Base-by-base conservation (phyloP, 345 rosid genomes). In the Psidium guajava region DNA sequence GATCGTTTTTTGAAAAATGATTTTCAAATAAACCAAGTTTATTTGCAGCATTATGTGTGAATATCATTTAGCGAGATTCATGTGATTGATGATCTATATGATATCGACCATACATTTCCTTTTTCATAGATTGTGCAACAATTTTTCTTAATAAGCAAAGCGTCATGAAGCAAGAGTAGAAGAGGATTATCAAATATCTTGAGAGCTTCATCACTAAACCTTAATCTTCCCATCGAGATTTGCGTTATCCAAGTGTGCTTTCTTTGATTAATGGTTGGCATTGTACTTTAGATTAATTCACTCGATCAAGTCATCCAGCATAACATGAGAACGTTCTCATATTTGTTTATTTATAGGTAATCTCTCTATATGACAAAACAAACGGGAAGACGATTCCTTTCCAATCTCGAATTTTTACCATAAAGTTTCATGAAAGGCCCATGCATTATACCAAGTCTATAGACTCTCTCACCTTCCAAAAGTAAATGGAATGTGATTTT, bases 401-500 rank as follows among this genome's bases (percentile, higher is more conserved):
- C 12, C 2, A 32, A 28, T 0, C 0, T 61, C 11, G 1, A 28
- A 61, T 15, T 1, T 28, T 61, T 61, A 28, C 0, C 8, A 64
- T 64, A 32, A 64, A 10, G 0, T 64, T 32, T 28, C 42, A 28
- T 0, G 3, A 64, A 28, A 28, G 2, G 0, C 0, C 44, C 42
- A 28, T 15, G 75, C 22, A 0, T 3, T 16, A 15, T 64, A 64
- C 42, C 20, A 64, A 64, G 28, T 64, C 0, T 42, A 64, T 28
- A 64, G 28, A 28, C 20, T n/a, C 5, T 64, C 75, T 64, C 42
- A 15, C 42, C 1, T 64, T 64, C 11, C 44, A 64, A 15, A 16
- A 5, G 0, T 16, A 28, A 28, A 28, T 28, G 44, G 6, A 5
- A 28, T 8, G 16, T 1, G 0, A 0, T 28, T 64, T 6, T 16